Base-by-base conservation (phyloP, 1,139 yeast genomes). In the Taphrina populina region DNA sequence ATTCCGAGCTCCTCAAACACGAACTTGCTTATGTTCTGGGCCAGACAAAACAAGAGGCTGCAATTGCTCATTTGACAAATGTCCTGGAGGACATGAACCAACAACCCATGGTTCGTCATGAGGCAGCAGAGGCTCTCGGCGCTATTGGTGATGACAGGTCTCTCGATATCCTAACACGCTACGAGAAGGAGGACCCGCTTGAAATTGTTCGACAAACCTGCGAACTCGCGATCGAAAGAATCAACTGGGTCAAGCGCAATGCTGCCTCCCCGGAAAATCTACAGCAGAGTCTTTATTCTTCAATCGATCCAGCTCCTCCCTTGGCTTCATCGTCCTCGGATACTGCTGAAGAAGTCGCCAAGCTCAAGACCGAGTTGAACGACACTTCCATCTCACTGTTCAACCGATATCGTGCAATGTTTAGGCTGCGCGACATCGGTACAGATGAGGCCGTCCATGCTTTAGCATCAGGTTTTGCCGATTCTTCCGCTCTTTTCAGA, bases 1-100 rank as follows among this genome's bases (percentile, higher is more conserved):
- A 80, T 58, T 84, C 95, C n/a, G 98, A 94, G 71, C 78, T 94
- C 56, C 77, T 94, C 67, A 94, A 94, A 73, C 99, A 94, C 69
- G 99, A 94, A 71, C 95, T 92, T 56, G 98, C 98, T 4, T 94
- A 94, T 66, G 97, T 92, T n/a, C 75, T 94, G 62, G 99, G 99
- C 40, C 99, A 94, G 71, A 88, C 96, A 52, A 82, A 84, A 67
- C 90, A 90, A 71, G 68, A 82, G 63, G 71, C 79, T 56, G 90
- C 96, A 57, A 86, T 94, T 56, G 82, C 84, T 43, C 77, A 80
- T 57, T 77, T 94, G 62, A 79, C 88, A 68, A 75, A 76, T n/a
- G 95, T 87, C 32, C 77, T 92, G 64, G 71, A 73, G 58, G 83
- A 84, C 67, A 66, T 74, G 49, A 72, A 74, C 58, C 97, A 94